Evolutionary conservation across 2,329 filamentous ascomycete species (phyloP), one percentile per base, ranked within the genome.

Genomic region (Huntiella savannae): DNA sequence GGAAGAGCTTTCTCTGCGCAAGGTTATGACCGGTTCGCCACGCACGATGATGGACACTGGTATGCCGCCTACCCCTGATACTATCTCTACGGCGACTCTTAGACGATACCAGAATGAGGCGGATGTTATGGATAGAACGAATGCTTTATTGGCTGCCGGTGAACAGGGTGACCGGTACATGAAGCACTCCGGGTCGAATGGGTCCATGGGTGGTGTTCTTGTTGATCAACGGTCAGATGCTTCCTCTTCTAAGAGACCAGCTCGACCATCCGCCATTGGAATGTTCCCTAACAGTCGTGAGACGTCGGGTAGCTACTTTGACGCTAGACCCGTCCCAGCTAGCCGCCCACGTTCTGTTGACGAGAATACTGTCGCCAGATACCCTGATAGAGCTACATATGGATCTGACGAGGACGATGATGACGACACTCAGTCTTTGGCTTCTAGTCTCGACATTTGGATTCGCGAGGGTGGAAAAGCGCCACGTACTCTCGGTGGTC

Each of bases 51-150:
- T 64, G 45, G 62, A 65, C 4, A 63, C 67, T 13, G 58, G 58
- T 13, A 58, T 75, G 1, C 73, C 73, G 7, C 73, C 73, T 0
- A 76, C 73, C 0, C 73, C 73, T 0, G 72, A 76, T 52, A 76
- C 73, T 0, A 70, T 75, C 15, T 73, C 72, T 1, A 73, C 69
- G 2, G 68, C 69, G 1, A 72, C 70, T 0, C 60, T 76, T 33
- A 62, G 65, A 4, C 62, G 64, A 11, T 68, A 65, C 49, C 63
- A 71, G 50, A 64, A 62, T 41, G 73, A 70, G 0, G 63, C 66
- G 45, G 71, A 75, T 38, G 66, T 42, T 12, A 34, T 47, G 19
- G 44, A 47, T 17, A 36, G 48, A 6, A 47, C 34, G 22, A 39
- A 33, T 12, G 48, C 48, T 40, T 37, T 47, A 11, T 19, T 34